Evolutionary conservation across 164 flowering plant genomes (phyloP).

Genomic region (Cinnamomum chago): DNA sequence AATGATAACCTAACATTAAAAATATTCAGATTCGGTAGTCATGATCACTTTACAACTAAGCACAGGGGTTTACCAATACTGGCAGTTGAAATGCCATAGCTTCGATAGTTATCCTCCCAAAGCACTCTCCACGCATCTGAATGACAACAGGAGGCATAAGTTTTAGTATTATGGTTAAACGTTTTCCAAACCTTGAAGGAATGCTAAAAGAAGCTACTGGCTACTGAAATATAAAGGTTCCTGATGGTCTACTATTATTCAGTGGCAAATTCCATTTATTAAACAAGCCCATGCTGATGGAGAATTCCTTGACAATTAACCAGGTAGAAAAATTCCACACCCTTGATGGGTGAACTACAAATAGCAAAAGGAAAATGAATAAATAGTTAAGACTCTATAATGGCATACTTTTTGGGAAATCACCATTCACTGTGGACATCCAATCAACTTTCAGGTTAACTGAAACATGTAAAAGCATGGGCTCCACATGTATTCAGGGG

Average conservation of each 20-base stretch:
- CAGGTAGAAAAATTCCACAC: neutral
- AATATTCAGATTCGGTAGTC: neutral
- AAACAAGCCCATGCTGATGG: neutral
- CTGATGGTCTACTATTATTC: neutral
- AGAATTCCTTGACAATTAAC: neutral
- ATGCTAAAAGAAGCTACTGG: neutral
- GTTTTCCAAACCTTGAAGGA: neutral
- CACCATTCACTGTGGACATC: neutral
- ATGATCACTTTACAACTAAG: neutral
- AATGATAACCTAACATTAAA: too few relatives aligned
- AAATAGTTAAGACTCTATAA: neutral
- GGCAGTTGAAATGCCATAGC: conserved; percentile 99
- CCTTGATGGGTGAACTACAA: neutral
- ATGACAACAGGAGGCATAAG: conserved; percentile 2
- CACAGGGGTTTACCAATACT: conserved; percentile 54
- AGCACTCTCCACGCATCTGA: conserved; percentile 95
- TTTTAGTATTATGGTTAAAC: neutral
- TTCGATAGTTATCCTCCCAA: conserved; percentile 98
- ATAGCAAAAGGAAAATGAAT: too few relatives aligned
- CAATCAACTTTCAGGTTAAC: neutral
- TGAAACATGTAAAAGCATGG: neutral
- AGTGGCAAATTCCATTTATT: neutral
- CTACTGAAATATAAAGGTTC: neutral
- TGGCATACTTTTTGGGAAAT: neutral
- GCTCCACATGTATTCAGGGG: neutral